Percentiles rank a stretch among this genome's conserved stretches.
Evolutionary conservation across 495 filamentous ascomycete species (phyloP).

Genomic region (Hypoxylon fragiforme): DNA sequence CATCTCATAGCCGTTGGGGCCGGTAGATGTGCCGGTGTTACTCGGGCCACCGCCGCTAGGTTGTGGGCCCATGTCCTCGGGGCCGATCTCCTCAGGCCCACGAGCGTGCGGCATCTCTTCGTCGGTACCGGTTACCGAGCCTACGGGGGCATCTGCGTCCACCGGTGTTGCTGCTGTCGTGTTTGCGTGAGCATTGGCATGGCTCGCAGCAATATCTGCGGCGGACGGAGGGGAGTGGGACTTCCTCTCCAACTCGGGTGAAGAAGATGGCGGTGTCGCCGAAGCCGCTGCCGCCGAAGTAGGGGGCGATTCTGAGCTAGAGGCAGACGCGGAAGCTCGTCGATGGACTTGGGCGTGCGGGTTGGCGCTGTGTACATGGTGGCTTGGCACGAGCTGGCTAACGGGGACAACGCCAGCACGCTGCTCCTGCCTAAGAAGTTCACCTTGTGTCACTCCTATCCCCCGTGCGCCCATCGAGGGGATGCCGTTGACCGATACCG

Average conservation of each 20-base stretch:
- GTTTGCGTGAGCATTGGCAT: too few species aligned
- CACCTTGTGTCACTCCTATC: constrained; percentile 69
- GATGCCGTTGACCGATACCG: constrained; percentile 67
- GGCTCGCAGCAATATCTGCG: constrained; percentile 20
- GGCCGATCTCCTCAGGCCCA: constrained; percentile 79
- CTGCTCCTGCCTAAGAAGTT: constrained; percentile 78
- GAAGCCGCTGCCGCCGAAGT: constrained; percentile 21
- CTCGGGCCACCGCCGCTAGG: constrained; percentile 36
- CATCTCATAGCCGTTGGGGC: constrained; percentile 40
- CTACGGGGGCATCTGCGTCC: constrained; percentile 31
- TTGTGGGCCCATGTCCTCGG: constrained; percentile 86
- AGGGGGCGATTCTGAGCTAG: constrained; percentile 29
- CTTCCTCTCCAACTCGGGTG: constrained; percentile 33
- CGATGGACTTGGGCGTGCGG: constrained; percentile 35
- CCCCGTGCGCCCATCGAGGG: constrained; percentile 44
- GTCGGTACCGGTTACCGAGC: constrained; percentile 42
- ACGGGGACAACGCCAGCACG: constrained; percentile 67
- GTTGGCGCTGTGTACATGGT: constrained; percentile 34
- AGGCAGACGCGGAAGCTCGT: constrained; percentile 26
- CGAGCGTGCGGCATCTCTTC: constrained; percentile 78
- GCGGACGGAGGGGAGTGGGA: constrained; percentile 19
- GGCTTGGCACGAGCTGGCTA: constrained; percentile 47
- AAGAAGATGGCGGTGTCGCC: constrained; percentile 20
- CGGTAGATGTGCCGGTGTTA: constrained; percentile 1
- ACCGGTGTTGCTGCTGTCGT: constrained; percentile 36